Base-by-base conservation (phyloP, 2,329 filamentous ascomycete species). In the Metarhizium robertsii region DNA sequence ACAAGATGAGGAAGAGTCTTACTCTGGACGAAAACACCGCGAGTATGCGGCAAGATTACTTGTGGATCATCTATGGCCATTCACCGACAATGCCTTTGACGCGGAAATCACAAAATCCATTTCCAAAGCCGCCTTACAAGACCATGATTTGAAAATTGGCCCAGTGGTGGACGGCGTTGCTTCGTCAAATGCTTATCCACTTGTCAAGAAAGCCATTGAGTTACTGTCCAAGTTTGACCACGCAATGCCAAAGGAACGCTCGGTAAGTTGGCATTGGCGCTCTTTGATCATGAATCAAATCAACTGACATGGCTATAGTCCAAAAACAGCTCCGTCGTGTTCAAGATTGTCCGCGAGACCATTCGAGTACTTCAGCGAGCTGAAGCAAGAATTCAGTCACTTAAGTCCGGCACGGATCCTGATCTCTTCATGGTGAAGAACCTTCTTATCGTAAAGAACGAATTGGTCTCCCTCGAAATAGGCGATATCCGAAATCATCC, bases 361-460 rank as follows among this genome's bases (percentile, higher is more conserved):
- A 96, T 92, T 0, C 74, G 86, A 53, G 91, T 92, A 3, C 80
- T 99, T 18, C 83, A 91, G 60, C 80, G 85, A 52, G 92, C 90
- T 32, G 88, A 91, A 61, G 75, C 79, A 6, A 81, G 82, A 58
- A 86, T 95, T 61, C 80, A 84, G 55, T 79, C 79, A 40, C 83
- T 82, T 59, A 79, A 76, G 60, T 66, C 71, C 55, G 76, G 79
- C 25, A 67, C 86, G 6, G 91, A 97, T 67, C 82, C 88, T 0
- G 88, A 96, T 62, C 79, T 99, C 4, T 99, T 99, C 71, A 85
- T 96, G 65, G 86, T 99, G 64, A 94, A 92, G 63, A 96, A 99
- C 67, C 80, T 99, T 2, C 86, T 99, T 52, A 86, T 96, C 52
- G 81, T 99, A 53, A 97, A 97, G 71, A 95, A 96, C 67, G 90